These are phyloP conservation scores for Cytospora piceae DNA, from an alignment of 2,329 filamentous ascomycete genomes.

Conservation along the genomic window DNA sequence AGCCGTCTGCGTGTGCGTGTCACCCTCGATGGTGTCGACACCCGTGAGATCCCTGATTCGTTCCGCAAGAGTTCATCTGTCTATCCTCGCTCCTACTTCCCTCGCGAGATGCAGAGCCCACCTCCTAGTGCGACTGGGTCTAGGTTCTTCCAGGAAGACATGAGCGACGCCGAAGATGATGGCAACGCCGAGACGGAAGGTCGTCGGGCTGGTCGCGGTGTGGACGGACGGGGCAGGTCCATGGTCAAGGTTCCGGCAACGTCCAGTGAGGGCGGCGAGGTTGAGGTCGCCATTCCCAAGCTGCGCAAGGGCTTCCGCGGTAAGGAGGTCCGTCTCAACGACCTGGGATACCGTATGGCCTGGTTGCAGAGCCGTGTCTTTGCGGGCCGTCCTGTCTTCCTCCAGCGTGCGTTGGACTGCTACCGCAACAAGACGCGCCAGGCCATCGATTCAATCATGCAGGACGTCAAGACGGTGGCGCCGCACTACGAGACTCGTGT, in stretches of 20 bases:
- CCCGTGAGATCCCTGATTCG: slow-evolving; percentile 93
- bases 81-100: slow-evolving; percentile 89
- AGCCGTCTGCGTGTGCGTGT: slow-evolving; percentile 86
- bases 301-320: slow-evolving; percentile 70
- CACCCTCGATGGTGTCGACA: slow-evolving; percentile 89
- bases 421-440: slow-evolving; percentile 90
- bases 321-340: slow-evolving; percentile 90
- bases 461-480: slow-evolving; percentile 73
- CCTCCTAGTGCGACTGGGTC: slow-evolving; percentile 75
- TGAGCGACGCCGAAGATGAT: slow-evolving; percentile 60
- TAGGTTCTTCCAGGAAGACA: slow-evolving; percentile 72
- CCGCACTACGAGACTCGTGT: slow-evolving; percentile 88
- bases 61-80: slow-evolving; percentile 90
- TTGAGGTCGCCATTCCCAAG: slow-evolving; percentile 74
- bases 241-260: slow-evolving; percentile 66
- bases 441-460: slow-evolving; percentile 77
- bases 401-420: slow-evolving; percentile 89
- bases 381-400: slow-evolving; percentile 80
- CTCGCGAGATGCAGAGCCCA: slow-evolving; percentile 87
- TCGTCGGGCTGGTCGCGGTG: slow-evolving; percentile 43
- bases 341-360: slow-evolving; percentile 91
- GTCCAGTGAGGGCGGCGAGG: slow-evolving; percentile 66
- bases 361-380: slow-evolving; percentile 96
- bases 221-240: slow-evolving; percentile 38
- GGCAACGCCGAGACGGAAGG: slow-evolving; percentile 56